phyloP scores from a whole-genome alignment of 2,329 filamentous ascomycete species.

The Hirsutella minnesotensis region DNA sequence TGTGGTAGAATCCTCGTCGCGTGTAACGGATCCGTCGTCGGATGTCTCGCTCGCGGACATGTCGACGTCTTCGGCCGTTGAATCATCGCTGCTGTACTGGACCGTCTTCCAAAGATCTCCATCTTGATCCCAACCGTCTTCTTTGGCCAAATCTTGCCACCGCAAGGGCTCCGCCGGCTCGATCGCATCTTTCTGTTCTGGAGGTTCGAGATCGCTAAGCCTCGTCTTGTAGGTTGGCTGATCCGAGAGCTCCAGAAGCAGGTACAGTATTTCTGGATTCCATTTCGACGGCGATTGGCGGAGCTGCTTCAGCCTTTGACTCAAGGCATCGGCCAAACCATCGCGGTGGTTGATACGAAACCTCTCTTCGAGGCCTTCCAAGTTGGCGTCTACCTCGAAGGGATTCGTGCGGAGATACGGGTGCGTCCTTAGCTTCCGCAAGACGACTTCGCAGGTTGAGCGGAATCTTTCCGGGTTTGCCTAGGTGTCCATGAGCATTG shows the following conservation, averaged over 20 bases:
- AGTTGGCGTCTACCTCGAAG: constrained; percentile 54
- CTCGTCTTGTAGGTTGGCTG: constrained; percentile 60
- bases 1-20: constrained; percentile 13
- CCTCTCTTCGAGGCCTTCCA: constrained; percentile 72
- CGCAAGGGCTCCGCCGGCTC: constrained; percentile 41
- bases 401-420: constrained; percentile 59
- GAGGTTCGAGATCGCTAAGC: constrained; percentile 47
- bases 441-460: constrained; percentile 32
- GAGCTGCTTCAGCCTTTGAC: constrained; percentile 46
- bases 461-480: constrained; percentile 25
- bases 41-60: constrained; percentile 26
- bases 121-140: constrained; percentile 61
- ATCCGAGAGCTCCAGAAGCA: constrained; percentile 74
- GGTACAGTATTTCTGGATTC: constrained; percentile 66
- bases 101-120: constrained; percentile 59
- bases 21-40: constrained; percentile 18
- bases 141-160: constrained; percentile 69
- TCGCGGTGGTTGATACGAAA: constrained; percentile 74
- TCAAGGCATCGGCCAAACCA: constrained; percentile 61
- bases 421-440: constrained; percentile 41
- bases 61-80: constrained; percentile 34
- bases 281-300: constrained; percentile 43
- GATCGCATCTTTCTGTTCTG: constrained; percentile 30
- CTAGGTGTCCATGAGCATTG: constrained; percentile 7
- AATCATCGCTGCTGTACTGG: constrained; percentile 54